A percentile compares a stretch with the other conserved stretches of the same genome.
Evolutionary conservation across 192 early-diverging fungal genomes (phyloP).

Genomic region (Backusella tarrabulga): DNA sequence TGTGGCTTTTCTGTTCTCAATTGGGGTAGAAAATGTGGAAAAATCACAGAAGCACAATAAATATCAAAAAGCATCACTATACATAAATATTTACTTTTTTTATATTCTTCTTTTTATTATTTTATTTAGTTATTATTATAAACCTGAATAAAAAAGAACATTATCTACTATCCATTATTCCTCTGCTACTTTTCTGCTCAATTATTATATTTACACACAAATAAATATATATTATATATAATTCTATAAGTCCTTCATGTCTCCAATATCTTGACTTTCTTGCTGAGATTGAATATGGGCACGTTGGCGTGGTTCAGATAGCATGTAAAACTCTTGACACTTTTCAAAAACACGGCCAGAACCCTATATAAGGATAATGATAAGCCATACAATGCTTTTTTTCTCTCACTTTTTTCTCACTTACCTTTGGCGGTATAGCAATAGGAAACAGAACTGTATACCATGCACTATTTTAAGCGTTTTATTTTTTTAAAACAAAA

Average conservation of each 20-base stretch:
- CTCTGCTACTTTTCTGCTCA: background rate
- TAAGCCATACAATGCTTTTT: background rate
- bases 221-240: background rate
- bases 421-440: conserved; percentile 45
- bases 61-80: background rate
- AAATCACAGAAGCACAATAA: background rate
- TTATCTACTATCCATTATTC: background rate
- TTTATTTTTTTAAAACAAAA: background rate
- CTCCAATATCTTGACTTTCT: conserved; percentile 26
- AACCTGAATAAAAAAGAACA: background rate
- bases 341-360: conserved; percentile 27
- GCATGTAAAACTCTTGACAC: conserved; percentile 29
- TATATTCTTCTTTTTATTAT: background rate
- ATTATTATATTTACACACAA: background rate
- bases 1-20: background rate
- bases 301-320: conserved; percentile 15
- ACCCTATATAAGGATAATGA: conserved; percentile 7
- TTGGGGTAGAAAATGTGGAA: background rate
- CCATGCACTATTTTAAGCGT: conserved; percentile 39
- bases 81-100: background rate
- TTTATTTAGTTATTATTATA: background rate
- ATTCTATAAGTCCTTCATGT: conserved; percentile 29
- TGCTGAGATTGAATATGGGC: conserved; percentile 15
- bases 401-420: background rate
- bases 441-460: conserved; percentile 51